Base-by-base conservation (phyloP, 1,284 basidiomycete genomes). In the Taiwanofungus camphoratus region DNA sequence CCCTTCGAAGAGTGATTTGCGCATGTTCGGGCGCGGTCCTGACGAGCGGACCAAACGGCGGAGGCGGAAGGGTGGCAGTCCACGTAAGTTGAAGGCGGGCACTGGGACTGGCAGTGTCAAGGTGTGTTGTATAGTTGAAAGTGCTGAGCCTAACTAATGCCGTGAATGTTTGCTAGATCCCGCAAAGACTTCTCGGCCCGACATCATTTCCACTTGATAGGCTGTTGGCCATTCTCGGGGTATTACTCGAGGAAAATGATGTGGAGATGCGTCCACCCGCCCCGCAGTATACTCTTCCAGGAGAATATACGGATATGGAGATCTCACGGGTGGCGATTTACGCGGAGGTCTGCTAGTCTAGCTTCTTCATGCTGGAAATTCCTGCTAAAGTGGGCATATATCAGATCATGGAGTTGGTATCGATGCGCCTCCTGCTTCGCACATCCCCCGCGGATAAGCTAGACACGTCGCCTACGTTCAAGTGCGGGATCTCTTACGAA, bases 231-330 rank as follows among this genome's bases (percentile, higher is more conserved):
- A 86, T 96, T 42, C 75, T 94, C 5, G 90, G 90, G 2, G 77
- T 83, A 0, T 65, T 97, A 6, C 66, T 93, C 27, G 85, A 90
- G 45, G 92, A 95, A 60, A 82, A 92, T 50, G 89, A 87, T 48
- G 70, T 68, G 0, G 78, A 82, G 11, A 61, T 58, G 5, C 65
- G 77, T 9, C 65, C 57, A 11, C 65, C 66, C 19, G 71, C 62
- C 36, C 71, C 64, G 3, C 67, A 79, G 45, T 77, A 77, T 36
- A 65, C 52, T 18, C 62, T 74, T 39, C 71, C 76, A 7, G 80
- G 76, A 27, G 78, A 82, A 57, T 70, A 82, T 48, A 80, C 79
- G 2, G 79, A 88, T 60, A 76, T 79, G 71, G 80, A 89, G 64
- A 69, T 77, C 24, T 62, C 74, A 42, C 66, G 80, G 43, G 71